Conservation (phyloP, 2,329 filamentous ascomycete genomes). For the Sclerotinia glacialis region DNA sequence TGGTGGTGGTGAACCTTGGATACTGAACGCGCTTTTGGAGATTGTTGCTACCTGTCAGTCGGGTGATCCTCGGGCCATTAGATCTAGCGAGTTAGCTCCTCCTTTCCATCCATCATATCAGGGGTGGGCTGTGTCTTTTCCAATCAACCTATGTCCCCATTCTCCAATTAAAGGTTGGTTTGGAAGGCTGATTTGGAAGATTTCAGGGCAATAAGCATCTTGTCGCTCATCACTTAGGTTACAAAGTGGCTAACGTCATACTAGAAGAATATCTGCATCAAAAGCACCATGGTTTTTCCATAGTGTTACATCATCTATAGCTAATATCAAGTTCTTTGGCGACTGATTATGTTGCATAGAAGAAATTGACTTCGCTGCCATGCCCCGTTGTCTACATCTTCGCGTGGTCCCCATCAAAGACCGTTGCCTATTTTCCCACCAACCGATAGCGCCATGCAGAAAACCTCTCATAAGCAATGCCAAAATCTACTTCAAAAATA, state of each 20-base stretch:
- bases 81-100: slow-evolving; percentile 13
- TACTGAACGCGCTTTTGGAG: slow-evolving; percentile 11
- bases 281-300: slow-evolving; percentile 9
- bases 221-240: neutral
- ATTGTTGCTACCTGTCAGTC: slow-evolving; percentile 20
- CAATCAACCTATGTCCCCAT: neutral
- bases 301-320: slow-evolving; percentile 9
- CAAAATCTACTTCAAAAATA: slow-evolving; percentile 52
- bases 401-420: slow-evolving; percentile 9
- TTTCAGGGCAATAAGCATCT: neutral
- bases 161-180: neutral
- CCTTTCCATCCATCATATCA: neutral
- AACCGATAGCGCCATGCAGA: slow-evolving; percentile 29
- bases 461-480: slow-evolving; percentile 27
- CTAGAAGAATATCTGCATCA: slow-evolving; percentile 17
- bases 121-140: neutral
- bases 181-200: neutral
- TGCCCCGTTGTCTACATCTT: slow-evolving; percentile 21
- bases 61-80: slow-evolving; percentile 9
- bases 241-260: slow-evolving; percentile 14
- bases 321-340: slow-evolving; percentile 15
- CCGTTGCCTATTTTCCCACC: slow-evolving; percentile 26
- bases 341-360: slow-evolving; percentile 21
- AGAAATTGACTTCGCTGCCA: slow-evolving; percentile 16
- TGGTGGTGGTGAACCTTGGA: neutral